phyloP scores from a whole-genome alignment of 2,329 filamentous ascomycete species.

The Penicillium italicum region DNA sequence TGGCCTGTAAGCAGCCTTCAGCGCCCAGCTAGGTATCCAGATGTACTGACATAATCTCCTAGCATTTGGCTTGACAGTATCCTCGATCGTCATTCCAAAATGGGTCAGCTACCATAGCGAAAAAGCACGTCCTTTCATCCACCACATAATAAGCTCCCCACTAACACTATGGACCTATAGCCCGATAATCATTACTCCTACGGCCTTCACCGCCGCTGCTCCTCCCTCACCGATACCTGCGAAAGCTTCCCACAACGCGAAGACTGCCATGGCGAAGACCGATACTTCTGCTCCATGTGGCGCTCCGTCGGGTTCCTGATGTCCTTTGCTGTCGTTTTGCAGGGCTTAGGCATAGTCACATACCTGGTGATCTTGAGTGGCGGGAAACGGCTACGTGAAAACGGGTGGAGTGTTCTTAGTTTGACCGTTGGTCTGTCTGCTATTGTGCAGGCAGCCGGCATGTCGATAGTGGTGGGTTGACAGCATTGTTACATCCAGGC shows the following conservation, averaged over 20 bases:
- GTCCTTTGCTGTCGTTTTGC: constrained; percentile 75
- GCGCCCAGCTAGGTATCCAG: background rate
- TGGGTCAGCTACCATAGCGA: constrained; percentile 49
- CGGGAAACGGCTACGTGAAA: constrained; percentile 73
- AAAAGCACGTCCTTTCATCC: constrained; percentile 31
- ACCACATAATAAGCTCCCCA: background rate
- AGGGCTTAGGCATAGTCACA: constrained; percentile 74
- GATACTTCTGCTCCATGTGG: constrained; percentile 90
- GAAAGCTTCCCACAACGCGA: constrained; percentile 61
- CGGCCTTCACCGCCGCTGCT: constrained; percentile 80
- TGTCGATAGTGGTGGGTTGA: constrained; percentile 74
- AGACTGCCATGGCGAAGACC: constrained; percentile 64
- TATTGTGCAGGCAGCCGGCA: constrained; percentile 68
- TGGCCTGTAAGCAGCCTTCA: constrained; percentile 36
- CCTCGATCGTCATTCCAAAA: constrained; percentile 46
- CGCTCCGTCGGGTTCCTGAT: constrained; percentile 82
- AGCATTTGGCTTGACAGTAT: constrained; percentile 47
- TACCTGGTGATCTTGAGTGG: constrained; percentile 75
- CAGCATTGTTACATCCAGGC: background rate
- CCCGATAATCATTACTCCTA: constrained; percentile 61
- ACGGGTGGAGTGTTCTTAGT: constrained; percentile 74
- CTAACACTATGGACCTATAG: constrained; percentile 15
- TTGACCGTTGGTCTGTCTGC: constrained; percentile 63
- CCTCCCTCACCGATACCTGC: constrained; percentile 57
- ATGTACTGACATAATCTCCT: background rate